phyloP scores from a whole-genome alignment of 345 rosid species.

The Dimocarpus longan region DNA sequence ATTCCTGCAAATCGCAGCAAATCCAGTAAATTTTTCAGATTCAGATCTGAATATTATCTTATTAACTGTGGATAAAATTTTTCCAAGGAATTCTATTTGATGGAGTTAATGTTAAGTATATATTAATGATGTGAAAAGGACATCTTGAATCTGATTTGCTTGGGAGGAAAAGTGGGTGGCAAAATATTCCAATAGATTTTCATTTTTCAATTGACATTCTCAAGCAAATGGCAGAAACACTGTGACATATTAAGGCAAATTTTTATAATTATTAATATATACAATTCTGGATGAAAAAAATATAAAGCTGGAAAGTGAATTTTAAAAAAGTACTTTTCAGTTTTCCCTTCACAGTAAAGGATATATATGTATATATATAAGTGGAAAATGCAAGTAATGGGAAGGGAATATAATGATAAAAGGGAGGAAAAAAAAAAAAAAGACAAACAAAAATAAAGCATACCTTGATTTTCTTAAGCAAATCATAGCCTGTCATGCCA shows the following conservation, averaged over 20 bases:
- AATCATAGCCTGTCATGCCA: constrained; percentile 85
- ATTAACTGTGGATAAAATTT: not conserved
- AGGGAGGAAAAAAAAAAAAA: constrained; percentile 1
- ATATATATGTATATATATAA: not conserved
- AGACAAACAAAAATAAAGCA: not conserved
- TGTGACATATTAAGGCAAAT: constrained; percentile 11
- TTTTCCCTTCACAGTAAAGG: constrained; percentile 14
- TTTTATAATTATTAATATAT: not conserved
- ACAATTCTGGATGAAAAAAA: not conserved
- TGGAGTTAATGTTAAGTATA: too few relatives aligned
- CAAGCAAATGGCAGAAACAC: constrained; percentile 22
- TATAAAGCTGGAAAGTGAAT: not conserved
- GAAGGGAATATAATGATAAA: constrained; percentile 29
- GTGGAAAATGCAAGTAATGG: constrained; percentile 1
- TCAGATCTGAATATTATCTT: not conserved
- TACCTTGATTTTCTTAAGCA: constrained; percentile 79
- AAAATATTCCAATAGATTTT: constrained; percentile 35
- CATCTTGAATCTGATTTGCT: constrained; percentile 23
- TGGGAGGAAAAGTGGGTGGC: constrained; percentile 20
- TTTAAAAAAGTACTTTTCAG: constrained; percentile 7
- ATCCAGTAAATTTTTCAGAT: constrained; percentile 15
- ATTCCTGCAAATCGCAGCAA: constrained; percentile 45
- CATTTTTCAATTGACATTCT: constrained; percentile 30
- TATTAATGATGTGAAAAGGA: too few relatives aligned
- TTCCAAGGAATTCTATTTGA: not conserved